Percentiles rank a stretch among this genome's conserved stretches.
Conservation (phyloP, 768 basidiomycete genomes). For the Kwoniella dendrophila region DNA sequence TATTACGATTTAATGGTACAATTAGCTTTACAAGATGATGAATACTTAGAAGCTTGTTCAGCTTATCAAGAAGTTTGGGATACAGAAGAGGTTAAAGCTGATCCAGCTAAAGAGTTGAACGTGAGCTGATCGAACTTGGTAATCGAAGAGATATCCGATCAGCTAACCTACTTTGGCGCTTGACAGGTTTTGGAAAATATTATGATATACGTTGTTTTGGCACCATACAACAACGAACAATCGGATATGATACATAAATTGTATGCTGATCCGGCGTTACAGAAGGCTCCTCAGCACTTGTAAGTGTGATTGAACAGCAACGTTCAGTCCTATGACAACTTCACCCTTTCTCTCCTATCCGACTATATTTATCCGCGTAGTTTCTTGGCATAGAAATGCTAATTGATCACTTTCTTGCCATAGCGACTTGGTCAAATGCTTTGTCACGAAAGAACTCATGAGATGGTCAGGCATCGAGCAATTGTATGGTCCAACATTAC, state of each 20-base stretch:
- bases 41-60: slow-evolving; percentile 91
- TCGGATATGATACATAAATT: slow-evolving; percentile 93
- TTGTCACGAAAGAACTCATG: slow-evolving; percentile 90
- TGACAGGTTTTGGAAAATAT: slow-evolving; percentile 87
- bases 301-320: slow-evolving; percentile 56
- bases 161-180: slow-evolving; percentile 8
- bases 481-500: slow-evolving; percentile 81
- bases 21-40: slow-evolving; percentile 77
- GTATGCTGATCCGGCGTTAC: slow-evolving; percentile 73
- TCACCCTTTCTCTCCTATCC: background rate
- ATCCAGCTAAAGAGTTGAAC: slow-evolving; percentile 59
- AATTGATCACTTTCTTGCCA: background rate
- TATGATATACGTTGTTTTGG: slow-evolving; percentile 88
- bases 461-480: slow-evolving; percentile 91
- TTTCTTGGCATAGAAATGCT: background rate
- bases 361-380: background rate
- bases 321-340: background rate
- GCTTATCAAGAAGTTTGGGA: slow-evolving; percentile 97
- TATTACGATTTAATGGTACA: slow-evolving; percentile 97
- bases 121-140: slow-evolving; percentile 32
- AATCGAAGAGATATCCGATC: background rate
- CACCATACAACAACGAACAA: slow-evolving; percentile 95
- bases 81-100: slow-evolving; percentile 88
- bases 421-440: slow-evolving; percentile 92
- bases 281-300: slow-evolving; percentile 83